Evolutionary conservation across 768 basidiomycete genomes (phyloP).

Genomic region (Russula abietina): DNA sequence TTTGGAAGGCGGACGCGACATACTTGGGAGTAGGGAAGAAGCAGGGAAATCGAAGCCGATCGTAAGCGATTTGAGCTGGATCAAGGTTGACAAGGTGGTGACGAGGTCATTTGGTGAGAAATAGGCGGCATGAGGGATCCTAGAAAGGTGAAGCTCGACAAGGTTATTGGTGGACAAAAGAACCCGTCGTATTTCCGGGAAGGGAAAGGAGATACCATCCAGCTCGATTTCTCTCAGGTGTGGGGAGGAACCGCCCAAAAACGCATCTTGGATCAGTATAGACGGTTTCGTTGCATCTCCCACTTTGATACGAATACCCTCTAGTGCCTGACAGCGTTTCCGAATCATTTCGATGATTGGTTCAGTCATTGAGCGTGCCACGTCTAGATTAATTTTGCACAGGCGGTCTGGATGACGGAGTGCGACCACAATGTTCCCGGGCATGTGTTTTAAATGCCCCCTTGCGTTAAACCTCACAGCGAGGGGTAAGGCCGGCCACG

Average conservation of each 20-base stretch:
- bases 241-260: neutral
- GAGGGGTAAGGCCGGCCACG: neutral
- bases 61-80: neutral
- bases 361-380: too few relatives aligned
- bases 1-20: neutral
- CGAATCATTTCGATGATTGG: too few relatives aligned
- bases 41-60: neutral
- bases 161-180: neutral
- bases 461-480: neutral
- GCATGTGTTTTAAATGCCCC: too few relatives aligned
- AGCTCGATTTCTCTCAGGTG: neutral
- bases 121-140: neutral
- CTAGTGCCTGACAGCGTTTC: too few relatives aligned
- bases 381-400: too few relatives aligned
- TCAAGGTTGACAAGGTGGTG: neutral
- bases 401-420: too few relatives aligned
- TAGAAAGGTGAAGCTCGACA: neutral
- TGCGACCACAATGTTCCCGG: too few relatives aligned
- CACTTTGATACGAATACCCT: too few relatives aligned
- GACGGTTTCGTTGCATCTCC: too few relatives aligned
- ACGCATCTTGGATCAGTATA: neutral
- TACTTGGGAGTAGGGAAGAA: neutral
- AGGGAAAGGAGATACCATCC: neutral
- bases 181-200: neutral
- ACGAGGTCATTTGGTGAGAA: neutral